A percentile compares a stretch with the other conserved stretches of the same genome.
These are phyloP conservation scores for Senecio squalidus DNA, from an alignment of 140 eudicot genomes.

Conservation along the genomic window DNA sequence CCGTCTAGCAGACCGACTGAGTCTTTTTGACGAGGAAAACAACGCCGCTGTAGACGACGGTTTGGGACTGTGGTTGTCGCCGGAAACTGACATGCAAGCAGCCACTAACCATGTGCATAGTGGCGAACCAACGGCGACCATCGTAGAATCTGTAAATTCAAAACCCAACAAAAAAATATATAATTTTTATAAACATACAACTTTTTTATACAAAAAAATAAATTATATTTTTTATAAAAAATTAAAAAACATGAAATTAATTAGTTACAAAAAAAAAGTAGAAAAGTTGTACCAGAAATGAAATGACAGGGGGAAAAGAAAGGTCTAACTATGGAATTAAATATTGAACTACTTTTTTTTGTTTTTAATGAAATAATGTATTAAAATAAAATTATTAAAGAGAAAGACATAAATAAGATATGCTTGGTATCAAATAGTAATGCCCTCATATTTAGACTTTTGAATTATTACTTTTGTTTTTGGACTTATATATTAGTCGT, in stretches of 20 bases:
- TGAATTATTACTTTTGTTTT: background rate
- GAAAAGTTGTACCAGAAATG: too few relatives aligned
- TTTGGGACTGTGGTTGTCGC: slow-evolving; percentile 16
- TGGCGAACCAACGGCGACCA: slow-evolving; percentile 32
- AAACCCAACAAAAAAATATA: background rate
- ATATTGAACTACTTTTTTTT: background rate
- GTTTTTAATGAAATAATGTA: background rate
- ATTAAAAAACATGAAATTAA: too few relatives aligned
- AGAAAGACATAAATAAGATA: slow-evolving; percentile 26
- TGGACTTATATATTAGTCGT: background rate
- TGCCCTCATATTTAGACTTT: background rate
- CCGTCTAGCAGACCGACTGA: slow-evolving; percentile 25
- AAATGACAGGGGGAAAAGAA: background rate
- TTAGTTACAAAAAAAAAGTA: too few relatives aligned
- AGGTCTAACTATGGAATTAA: background rate
- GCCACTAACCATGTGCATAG: slow-evolving; percentile 48
- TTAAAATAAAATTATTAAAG: slow-evolving; percentile 1
- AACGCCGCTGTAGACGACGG: background rate
- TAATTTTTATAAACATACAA: too few relatives aligned
- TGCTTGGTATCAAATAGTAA: slow-evolving; percentile 24
- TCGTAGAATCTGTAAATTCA: slow-evolving; percentile 4
- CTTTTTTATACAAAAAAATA: too few relatives aligned
- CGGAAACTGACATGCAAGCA: slow-evolving; percentile 42
- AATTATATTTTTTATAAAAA: too few relatives aligned
- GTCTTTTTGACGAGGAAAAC: slow-evolving; percentile 13